These are phyloP conservation scores for Veloporphyrellus conicus DNA, from an alignment of 1,284 basidiomycete species.

Conservation along the genomic window DNA sequence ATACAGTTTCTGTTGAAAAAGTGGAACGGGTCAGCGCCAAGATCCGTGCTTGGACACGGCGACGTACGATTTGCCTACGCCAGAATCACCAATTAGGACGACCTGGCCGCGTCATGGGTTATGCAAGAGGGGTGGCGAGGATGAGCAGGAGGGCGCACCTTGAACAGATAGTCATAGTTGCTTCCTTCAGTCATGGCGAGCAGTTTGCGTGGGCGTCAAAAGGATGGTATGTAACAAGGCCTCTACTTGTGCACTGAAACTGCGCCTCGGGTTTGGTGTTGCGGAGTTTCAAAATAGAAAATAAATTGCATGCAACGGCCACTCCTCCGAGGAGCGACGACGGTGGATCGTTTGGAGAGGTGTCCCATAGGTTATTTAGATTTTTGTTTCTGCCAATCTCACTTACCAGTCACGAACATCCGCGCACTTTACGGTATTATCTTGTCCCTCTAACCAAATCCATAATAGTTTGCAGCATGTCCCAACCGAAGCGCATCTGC, in stretches of 20 bases:
- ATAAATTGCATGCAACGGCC: background rate
- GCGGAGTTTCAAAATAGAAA: conserved; percentile 27
- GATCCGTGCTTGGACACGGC: background rate
- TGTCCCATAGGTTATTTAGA: too few species aligned
- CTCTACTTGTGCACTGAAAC: background rate
- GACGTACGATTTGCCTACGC: conserved; percentile 93
- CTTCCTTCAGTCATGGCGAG: conserved; percentile 75
- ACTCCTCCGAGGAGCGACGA: too few species aligned
- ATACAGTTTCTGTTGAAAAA: conserved; percentile 25
- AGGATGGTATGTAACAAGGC: conserved; percentile 13
- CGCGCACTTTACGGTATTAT: background rate
- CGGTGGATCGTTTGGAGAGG: too few species aligned
- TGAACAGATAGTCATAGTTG: conserved; percentile 96
- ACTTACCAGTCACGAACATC: too few species aligned
- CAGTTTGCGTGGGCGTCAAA: conserved; percentile 8
- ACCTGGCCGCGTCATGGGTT: conserved; percentile 50
- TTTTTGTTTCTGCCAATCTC: too few species aligned
- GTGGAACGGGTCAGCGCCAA: conserved; percentile 1
- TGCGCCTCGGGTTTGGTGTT: conserved; percentile 1
- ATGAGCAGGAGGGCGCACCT: conserved; percentile 49
- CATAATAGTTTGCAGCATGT: conserved; percentile 14
- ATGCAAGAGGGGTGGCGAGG: background rate
- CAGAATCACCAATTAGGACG: conserved; percentile 97
- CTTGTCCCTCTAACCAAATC: background rate
- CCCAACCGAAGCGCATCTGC: conserved; percentile 58